These are phyloP conservation scores for Phaeosphaeria sp. DNA, from an alignment of 2,329 filamentous ascomycete genomes.

Conservation along the genomic window DNA sequence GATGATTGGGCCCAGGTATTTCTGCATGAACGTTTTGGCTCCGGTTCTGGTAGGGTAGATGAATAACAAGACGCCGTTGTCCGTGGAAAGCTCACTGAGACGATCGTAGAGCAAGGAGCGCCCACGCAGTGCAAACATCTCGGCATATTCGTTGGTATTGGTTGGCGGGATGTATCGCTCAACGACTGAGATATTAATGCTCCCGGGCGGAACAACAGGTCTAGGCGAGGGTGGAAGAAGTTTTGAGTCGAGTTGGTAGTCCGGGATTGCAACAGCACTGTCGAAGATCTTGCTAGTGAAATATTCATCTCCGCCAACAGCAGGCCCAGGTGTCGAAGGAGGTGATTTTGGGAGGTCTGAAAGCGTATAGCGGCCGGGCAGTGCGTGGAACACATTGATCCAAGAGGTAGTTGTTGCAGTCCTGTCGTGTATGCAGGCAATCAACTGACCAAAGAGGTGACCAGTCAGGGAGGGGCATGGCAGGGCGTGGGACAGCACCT, in stretches of 20 bases:
- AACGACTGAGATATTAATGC: slow-evolving; percentile 66
- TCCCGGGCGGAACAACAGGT: slow-evolving; percentile 65
- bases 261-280: slow-evolving; percentile 64
- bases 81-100: slow-evolving; percentile 63
- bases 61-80: slow-evolving; percentile 65
- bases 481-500: slow-evolving; percentile 66
- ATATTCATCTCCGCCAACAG: slow-evolving; percentile 63
- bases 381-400: slow-evolving; percentile 70
- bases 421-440: slow-evolving; percentile 61
- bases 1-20: slow-evolving; percentile 66
- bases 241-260: slow-evolving; percentile 62
- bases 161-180: slow-evolving; percentile 72
- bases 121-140: slow-evolving; percentile 62
- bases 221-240: slow-evolving; percentile 59
- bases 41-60: slow-evolving; percentile 67
- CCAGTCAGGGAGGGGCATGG: slow-evolving; percentile 60
- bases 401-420: slow-evolving; percentile 62
- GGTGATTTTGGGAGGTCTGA: slow-evolving; percentile 69
- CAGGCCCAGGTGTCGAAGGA: slow-evolving; percentile 62
- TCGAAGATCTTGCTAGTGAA: slow-evolving; percentile 68
- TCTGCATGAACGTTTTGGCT: slow-evolving; percentile 63
- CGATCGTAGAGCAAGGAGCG: slow-evolving; percentile 66
- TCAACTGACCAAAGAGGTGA: slow-evolving; percentile 61
- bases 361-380: slow-evolving; percentile 67
- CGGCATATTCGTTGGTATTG: slow-evolving; percentile 62